These are phyloP conservation scores for Chaetomium strumarium DNA, from an alignment of 2,329 filamentous ascomycete genomes.

Conservation along the genomic window DNA sequence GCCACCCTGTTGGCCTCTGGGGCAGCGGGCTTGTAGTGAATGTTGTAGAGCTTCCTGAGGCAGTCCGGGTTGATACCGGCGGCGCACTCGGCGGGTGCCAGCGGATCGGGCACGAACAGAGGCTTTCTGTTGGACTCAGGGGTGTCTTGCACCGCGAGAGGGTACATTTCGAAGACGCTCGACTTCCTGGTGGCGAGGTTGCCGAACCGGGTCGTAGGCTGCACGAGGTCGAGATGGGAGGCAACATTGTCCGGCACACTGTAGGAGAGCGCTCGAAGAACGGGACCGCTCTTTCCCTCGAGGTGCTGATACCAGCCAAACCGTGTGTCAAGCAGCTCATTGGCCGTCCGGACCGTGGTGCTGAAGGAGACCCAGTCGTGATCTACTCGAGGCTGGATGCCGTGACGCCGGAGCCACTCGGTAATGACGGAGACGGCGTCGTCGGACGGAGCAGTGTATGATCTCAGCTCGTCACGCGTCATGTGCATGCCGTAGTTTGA, in stretches of 20 bases:
- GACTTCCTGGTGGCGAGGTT: conserved; percentile 38
- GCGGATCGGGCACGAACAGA: conserved; percentile 13
- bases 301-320: conserved; percentile 52
- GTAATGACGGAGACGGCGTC: conserved; percentile 44
- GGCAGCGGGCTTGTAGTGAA: conserved; percentile 33
- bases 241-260: conserved; percentile 53
- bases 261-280: conserved; percentile 51
- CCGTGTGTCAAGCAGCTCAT: conserved; percentile 49
- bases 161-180: conserved; percentile 33
- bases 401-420: conserved; percentile 49
- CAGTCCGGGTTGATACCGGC: conserved; percentile 41
- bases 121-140: not conserved
- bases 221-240: conserved; percentile 53
- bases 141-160: conserved; percentile 22
- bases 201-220: conserved; percentile 60
- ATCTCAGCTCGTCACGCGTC: conserved; percentile 52
- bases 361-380: conserved; percentile 58
- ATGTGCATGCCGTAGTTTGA: conserved; percentile 56
- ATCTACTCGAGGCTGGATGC: conserved; percentile 42
- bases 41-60: conserved; percentile 43
- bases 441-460: conserved; percentile 45
- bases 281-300: conserved; percentile 32
- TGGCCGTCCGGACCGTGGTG: conserved; percentile 45
- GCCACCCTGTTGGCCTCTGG: conserved; percentile 30
- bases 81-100: conserved; percentile 29